Percentiles rank a stretch among this genome's conserved stretches.
These are phyloP conservation scores for Castanea sativa DNA, from an alignment of 306 rosid genomes.

Conservation along the genomic window DNA sequence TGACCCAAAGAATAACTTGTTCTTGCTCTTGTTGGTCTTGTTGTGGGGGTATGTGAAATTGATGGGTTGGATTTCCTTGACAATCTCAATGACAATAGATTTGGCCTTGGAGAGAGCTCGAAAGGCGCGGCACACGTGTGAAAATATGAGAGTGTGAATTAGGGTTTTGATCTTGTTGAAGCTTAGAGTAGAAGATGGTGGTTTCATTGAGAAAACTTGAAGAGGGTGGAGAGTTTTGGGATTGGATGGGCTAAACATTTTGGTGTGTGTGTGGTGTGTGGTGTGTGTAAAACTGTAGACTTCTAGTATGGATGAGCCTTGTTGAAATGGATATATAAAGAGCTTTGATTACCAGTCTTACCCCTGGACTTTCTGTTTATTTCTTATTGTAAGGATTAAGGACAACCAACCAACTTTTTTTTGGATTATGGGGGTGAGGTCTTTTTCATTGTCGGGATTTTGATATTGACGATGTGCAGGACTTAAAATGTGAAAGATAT, in stretches of 20 bases:
- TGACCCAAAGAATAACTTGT: constrained; percentile 64
- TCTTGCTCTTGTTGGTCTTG: constrained; percentile 23
- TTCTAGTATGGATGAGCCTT: not conserved
- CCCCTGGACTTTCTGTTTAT: constrained; percentile 49
- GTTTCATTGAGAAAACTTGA: constrained; percentile 45
- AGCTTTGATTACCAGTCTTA: constrained; percentile 32
- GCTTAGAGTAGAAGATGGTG: constrained; percentile 37
- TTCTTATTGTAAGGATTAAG: constrained; percentile 10
- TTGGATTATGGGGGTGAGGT: constrained; percentile 13
- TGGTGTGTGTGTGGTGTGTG: not conserved
- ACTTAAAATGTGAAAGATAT: constrained; percentile 21
- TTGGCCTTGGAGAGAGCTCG: constrained; percentile 60
- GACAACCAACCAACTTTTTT: constrained; percentile 29
- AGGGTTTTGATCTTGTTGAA: constrained; percentile 58
- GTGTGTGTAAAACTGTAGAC: too few relatives aligned
- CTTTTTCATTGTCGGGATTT: constrained; percentile 9
- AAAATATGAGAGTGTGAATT: constrained; percentile 56
- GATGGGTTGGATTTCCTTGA: constrained; percentile 33
- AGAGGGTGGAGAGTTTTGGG: constrained; percentile 42
- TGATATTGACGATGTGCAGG: not conserved
- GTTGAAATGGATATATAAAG: constrained; percentile 27
- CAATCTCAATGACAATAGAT: constrained; percentile 23
- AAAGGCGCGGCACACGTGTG: constrained; percentile 51
- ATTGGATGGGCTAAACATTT: constrained; percentile 49
- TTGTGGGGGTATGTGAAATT: constrained; percentile 20